Evolutionary conservation across 129 eudicot species (phyloP).

Genomic region (Arctium minus): DNA sequence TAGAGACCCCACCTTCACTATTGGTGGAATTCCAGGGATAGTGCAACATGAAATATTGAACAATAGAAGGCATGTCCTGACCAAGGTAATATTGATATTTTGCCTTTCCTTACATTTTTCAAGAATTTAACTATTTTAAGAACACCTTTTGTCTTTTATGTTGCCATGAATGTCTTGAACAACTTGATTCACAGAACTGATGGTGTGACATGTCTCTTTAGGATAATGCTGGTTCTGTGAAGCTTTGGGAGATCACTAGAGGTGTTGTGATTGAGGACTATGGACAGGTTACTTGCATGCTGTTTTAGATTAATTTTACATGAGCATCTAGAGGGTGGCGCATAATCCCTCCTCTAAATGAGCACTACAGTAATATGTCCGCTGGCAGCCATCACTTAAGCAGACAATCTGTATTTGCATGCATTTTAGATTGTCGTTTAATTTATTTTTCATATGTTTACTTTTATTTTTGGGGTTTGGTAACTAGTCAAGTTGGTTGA

Average conservation of each 20-base stretch:
- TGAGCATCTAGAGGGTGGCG: no score
- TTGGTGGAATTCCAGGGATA: slow-evolving; percentile 77
- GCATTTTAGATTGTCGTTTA: not conserved
- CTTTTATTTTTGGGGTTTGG: not conserved
- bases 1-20: slow-evolving; percentile 58
- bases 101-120: not conserved
- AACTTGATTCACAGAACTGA: slow-evolving; percentile 18
- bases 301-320: slow-evolving; percentile 2
- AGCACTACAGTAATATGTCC: not conserved
- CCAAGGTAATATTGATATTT: slow-evolving; percentile 55
- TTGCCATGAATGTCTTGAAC: not conserved
- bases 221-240: slow-evolving; percentile 89
- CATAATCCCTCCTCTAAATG: no score
- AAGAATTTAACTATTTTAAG: not conserved
- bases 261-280: slow-evolving; percentile 76
- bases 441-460: not conserved
- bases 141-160: not conserved
- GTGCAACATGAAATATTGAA: slow-evolving; percentile 95
- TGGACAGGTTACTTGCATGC: slow-evolving; percentile 61
- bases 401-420: not conserved
- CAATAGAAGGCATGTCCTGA: slow-evolving; percentile 78
- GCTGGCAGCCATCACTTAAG: not conserved
- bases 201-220: slow-evolving; percentile 26
- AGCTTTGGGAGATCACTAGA: slow-evolving; percentile 90
- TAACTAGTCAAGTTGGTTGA: not conserved